Percentiles rank a stretch among this genome's conserved stretches.
phyloP scores from a whole-genome alignment of 257 asterid species.

The Linderniella brevidens region DNA sequence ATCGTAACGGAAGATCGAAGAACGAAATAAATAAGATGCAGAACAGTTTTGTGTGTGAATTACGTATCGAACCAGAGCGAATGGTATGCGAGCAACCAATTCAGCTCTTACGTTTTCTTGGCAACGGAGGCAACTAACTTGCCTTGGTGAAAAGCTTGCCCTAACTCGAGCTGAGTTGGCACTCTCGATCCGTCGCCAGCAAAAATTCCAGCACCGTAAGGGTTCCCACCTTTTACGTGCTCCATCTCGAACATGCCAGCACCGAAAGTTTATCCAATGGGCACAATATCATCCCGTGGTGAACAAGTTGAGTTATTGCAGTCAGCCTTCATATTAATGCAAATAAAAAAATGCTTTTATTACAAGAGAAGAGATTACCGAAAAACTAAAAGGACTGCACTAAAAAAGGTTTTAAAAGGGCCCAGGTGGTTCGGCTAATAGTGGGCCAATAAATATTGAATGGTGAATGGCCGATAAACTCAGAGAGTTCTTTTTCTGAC shows the following conservation, averaged over 20 bases:
- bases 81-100: background rate
- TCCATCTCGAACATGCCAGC: conserved; percentile 77
- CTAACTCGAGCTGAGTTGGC: conserved; percentile 32
- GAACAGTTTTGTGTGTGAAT: conserved; percentile 4
- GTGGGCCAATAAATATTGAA: no score
- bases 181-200: conserved; percentile 55
- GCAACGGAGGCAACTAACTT: conserved; percentile 29
- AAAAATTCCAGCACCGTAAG: conserved; percentile 63
- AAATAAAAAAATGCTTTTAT: background rate
- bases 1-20: no score
- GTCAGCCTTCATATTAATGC: conserved; percentile 28
- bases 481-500: no score
- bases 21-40: background rate
- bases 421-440: no score
- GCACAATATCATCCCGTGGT: conserved; percentile 69
- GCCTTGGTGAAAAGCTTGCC: conserved; percentile 37
- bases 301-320: conserved; percentile 69
- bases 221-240: conserved; percentile 69
- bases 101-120: conserved; percentile 29
- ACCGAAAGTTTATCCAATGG: conserved; percentile 63
- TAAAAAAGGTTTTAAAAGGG: no score
- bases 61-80: conserved; percentile 1
- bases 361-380: background rate
- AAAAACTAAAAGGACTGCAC: background rate
- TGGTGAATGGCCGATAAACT: no score